These are phyloP conservation scores for Nicotiana paniculata DNA, from an alignment of 257 asterid species.

Conservation along the genomic window DNA sequence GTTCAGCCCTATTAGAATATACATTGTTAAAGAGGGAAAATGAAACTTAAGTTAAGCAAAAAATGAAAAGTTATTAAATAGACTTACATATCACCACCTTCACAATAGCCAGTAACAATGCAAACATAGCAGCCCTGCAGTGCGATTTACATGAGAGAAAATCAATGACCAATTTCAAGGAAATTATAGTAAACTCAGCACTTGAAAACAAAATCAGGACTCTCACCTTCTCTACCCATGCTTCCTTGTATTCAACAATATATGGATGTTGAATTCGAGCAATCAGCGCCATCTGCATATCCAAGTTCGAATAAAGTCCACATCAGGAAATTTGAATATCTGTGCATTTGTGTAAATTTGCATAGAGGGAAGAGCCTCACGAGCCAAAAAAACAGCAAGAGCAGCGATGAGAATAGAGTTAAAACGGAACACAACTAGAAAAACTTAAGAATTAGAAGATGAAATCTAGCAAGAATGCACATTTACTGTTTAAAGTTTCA, in stretches of 20 bases:
- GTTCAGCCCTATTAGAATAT: slow-evolving; percentile 67
- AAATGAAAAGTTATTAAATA: neutral
- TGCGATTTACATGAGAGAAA: slow-evolving; percentile 8
- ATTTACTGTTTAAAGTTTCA: neutral
- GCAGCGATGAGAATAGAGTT: neutral
- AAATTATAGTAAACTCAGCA: neutral
- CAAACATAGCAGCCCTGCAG: slow-evolving; percentile 97
- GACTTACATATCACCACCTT: slow-evolving; percentile 98
- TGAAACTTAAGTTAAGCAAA: neutral
- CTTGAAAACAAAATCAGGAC: neutral
- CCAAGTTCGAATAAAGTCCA: slow-evolving; percentile 9
- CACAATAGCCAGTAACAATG: slow-evolving; percentile 96
- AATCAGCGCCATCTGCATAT: slow-evolving; percentile 85
- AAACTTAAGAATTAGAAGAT: neutral
- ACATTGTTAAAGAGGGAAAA: neutral
- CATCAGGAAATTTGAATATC: neutral
- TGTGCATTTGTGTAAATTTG: neutral
- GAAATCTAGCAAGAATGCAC: neutral
- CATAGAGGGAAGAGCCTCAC: neutral
- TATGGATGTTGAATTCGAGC: slow-evolving; percentile 88
- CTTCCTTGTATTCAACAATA: slow-evolving; percentile 95
- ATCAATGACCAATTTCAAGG: neutral
- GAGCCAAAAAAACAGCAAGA: neutral
- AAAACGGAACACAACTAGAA: neutral
- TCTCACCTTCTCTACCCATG: slow-evolving; percentile 99